Conservation (phyloP, 2,329 filamentous ascomycete genomes). For the Shiraia sp. region DNA sequence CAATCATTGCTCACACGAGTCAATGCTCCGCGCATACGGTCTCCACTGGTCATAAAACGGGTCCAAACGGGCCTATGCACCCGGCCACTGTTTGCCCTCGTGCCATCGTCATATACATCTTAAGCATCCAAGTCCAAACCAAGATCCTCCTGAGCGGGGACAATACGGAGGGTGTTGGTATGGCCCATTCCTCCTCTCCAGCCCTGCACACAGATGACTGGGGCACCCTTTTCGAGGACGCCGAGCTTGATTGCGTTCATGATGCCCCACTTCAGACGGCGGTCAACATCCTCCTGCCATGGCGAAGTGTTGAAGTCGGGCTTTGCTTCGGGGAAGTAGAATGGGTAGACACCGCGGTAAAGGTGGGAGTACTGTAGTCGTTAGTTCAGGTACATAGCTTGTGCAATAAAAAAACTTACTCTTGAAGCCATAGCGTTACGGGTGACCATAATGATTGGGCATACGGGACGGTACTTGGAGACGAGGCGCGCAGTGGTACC, state of each 20-base stretch:
- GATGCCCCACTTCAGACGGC: constrained; percentile 96
- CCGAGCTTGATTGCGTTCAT: constrained; percentile 81
- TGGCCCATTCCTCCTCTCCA: constrained; percentile 92
- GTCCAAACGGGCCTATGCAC: constrained; percentile 4
- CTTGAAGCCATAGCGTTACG: constrained; percentile 81
- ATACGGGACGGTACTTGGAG: constrained; percentile 98
- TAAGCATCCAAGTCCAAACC: constrained; percentile 54
- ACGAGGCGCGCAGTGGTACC: constrained; percentile 92
- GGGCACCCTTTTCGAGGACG: constrained; percentile 72
- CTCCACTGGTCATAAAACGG: constrained; percentile 20
- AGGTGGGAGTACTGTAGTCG: constrained; percentile 74
- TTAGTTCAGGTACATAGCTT: constrained; percentile 15
- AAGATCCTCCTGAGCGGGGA: constrained; percentile 55
- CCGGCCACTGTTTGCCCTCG: constrained; percentile 1
- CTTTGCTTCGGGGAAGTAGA: constrained; percentile 91
- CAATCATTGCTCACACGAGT: constrained; percentile 29
- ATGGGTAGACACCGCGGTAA: constrained; percentile 97
- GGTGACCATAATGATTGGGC: constrained; percentile 99
- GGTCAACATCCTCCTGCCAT: constrained; percentile 99
- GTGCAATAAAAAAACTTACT: constrained; percentile 45
- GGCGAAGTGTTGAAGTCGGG: constrained; percentile 90
- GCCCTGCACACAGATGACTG: constrained; percentile 82
- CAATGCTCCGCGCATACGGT: constrained; percentile 19
- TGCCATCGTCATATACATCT: constrained; percentile 3
- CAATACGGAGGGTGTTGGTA: constrained; percentile 74